Percentiles rank a stretch among this genome's conserved stretches.
Evolutionary conservation across 2,329 filamentous ascomycete genomes (phyloP).

Genomic region (Cladosporium phlei): DNA sequence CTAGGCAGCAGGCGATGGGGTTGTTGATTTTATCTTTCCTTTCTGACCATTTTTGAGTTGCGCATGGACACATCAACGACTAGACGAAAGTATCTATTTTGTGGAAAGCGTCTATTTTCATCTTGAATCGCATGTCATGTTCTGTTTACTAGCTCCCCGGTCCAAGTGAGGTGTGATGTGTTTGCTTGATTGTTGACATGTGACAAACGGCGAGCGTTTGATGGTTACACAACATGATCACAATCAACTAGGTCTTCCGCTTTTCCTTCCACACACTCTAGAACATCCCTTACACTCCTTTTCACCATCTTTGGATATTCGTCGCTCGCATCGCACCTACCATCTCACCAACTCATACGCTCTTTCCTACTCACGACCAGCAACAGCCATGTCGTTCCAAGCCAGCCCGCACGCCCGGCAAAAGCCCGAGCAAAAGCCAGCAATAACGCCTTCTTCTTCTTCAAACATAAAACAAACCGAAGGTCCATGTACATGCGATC

Average conservation of each 20-base stretch:
- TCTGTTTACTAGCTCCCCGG: no score
- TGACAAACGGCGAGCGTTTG: no score
- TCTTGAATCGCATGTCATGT: background rate
- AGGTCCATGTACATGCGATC: background rate
- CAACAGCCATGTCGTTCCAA: no score
- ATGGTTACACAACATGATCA: no score
- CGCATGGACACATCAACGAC: slow-evolving; percentile 7
- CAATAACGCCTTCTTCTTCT: slow-evolving; percentile 6
- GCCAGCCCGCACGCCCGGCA: background rate
- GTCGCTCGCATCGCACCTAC: no score
- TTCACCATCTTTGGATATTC: no score
- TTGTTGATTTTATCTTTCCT: background rate
- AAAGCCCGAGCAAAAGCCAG: slow-evolving; percentile 3
- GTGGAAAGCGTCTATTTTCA: slow-evolving; percentile 1
- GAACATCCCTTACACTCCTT: background rate
- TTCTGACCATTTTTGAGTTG: background rate
- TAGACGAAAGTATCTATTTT: slow-evolving; percentile 12
- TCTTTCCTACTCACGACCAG: background rate
- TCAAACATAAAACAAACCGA: background rate
- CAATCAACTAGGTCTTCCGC: no score
- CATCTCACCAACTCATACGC: background rate
- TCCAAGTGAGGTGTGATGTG: no score
- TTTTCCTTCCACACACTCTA: background rate
- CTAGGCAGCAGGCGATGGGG: background rate
- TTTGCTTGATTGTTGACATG: background rate